A percentile compares a stretch with the other conserved stretches of the same genome.
Conservation (phyloP, 2,329 filamentous ascomycete species). For the Parasarocladium wereldwijsianum region DNA sequence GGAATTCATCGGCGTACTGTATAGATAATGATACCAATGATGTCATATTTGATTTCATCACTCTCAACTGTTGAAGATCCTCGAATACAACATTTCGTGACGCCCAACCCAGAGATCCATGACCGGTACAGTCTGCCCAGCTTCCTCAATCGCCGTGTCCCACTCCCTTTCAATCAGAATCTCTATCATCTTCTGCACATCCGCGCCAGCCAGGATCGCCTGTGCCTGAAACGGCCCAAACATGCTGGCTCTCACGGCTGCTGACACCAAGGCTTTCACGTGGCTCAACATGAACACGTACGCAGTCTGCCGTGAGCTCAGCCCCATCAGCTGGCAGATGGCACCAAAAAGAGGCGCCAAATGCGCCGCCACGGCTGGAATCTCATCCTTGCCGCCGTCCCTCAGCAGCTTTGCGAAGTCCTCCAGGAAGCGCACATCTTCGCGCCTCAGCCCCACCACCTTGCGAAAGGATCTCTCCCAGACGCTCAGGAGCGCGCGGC, state of each 20-base stretch:
- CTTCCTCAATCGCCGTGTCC: slow-evolving; percentile 44
- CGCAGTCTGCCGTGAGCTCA: slow-evolving; percentile 47
- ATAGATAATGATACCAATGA: slow-evolving; percentile 11
- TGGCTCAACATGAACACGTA: slow-evolving; percentile 68
- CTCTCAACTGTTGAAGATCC: slow-evolving; percentile 67
- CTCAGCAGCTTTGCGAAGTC: slow-evolving; percentile 16
- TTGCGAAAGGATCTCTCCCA: slow-evolving; percentile 58
- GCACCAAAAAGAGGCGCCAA: slow-evolving; percentile 58
- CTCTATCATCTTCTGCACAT: slow-evolving; percentile 42
- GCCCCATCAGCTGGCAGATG: slow-evolving; percentile 44
- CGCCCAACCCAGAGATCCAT: slow-evolving; percentile 75
- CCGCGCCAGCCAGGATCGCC: slow-evolving; percentile 47
- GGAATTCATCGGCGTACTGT: neutral
- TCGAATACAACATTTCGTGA: slow-evolving; percentile 70
- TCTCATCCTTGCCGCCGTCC: slow-evolving; percentile 9
- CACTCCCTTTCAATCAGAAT: slow-evolving; percentile 45
- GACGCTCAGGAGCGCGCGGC: slow-evolving; percentile 56
- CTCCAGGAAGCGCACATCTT: slow-evolving; percentile 15
- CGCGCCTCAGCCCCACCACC: slow-evolving; percentile 11
- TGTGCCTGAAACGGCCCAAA: slow-evolving; percentile 74
- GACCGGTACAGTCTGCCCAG: slow-evolving; percentile 60
- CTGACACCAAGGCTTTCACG: slow-evolving; percentile 61
- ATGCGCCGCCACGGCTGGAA: slow-evolving; percentile 42
- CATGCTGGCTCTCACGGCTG: slow-evolving; percentile 61
- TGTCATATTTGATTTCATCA: too few relatives aligned